A percentile compares a stretch with the other conserved stretches of the same genome.
phyloP scores from a whole-genome alignment of 2,329 filamentous ascomycete species.

The Didymella exigua region DNA sequence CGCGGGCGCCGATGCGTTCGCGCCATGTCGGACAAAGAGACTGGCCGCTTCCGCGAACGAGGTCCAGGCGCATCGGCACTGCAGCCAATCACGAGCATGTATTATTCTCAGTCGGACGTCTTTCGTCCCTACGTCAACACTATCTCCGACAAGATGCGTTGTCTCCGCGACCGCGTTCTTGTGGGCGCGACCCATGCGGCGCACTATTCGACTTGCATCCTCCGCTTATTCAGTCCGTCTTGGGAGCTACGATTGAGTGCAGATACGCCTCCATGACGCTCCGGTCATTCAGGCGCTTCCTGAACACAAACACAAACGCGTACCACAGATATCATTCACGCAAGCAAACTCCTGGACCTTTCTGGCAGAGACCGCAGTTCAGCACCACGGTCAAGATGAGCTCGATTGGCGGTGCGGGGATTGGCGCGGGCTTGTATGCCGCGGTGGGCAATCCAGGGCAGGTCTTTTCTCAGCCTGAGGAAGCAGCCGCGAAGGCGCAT shows the following conservation, averaged over 20 bases:
- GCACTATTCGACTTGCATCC: neutral
- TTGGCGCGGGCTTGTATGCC: constrained; percentile 48
- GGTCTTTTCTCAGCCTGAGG: constrained; percentile 51
- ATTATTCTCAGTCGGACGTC: constrained; percentile 1
- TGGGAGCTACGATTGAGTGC: constrained; percentile 4
- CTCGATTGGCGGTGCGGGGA: constrained; percentile 30
- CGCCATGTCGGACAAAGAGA: constrained; percentile 22
- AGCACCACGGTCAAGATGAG: constrained; percentile 40
- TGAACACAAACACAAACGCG: neutral
- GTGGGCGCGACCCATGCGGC: constrained; percentile 7
- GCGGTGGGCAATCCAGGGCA: constrained; percentile 49
- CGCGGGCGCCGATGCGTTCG: neutral
- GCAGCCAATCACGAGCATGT: constrained; percentile 18
- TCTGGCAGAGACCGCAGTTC: constrained; percentile 33
- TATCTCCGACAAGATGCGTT: constrained; percentile 21
- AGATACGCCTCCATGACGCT: constrained; percentile 24
- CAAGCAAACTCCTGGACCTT: neutral
- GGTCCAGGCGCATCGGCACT: neutral
- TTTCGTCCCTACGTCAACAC: constrained; percentile 21
- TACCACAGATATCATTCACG: neutral
- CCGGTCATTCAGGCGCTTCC: constrained; percentile 8
- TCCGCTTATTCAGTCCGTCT: constrained; percentile 18
- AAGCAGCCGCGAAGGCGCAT: constrained; percentile 55
- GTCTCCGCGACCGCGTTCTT: constrained; percentile 6
- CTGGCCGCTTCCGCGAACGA: constrained; percentile 14